phyloP scores from a whole-genome alignment of 805 yeast genomes.

The Metschnikowia lochheadii region DNA sequence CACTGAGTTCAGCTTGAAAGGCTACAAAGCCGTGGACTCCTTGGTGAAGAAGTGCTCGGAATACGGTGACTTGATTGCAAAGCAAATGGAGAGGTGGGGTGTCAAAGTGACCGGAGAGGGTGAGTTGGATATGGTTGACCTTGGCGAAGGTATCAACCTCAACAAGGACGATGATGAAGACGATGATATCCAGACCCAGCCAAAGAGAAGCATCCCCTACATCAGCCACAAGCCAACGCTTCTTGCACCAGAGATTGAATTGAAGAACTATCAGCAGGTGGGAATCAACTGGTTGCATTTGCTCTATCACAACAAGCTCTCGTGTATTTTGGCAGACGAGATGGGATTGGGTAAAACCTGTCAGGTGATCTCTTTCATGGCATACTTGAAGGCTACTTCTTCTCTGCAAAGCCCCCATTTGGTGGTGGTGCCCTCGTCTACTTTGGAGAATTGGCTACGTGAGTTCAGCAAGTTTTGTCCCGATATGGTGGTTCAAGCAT shows the following conservation, averaged over 20 bases:
- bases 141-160: slow-evolving; percentile 13
- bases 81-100: slow-evolving; percentile 84
- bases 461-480: slow-evolving; percentile 92
- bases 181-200: slow-evolving; percentile 28
- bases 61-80: slow-evolving; percentile 66
- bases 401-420: slow-evolving; percentile 71
- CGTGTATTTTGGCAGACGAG: slow-evolving; percentile 96
- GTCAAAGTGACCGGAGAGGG: slow-evolving; percentile 68
- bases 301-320: slow-evolving; percentile 70
- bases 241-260: slow-evolving; percentile 56
- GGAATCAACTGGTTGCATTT: slow-evolving; percentile 91
- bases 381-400: slow-evolving; percentile 71
- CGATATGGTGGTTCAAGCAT: slow-evolving; percentile 74
- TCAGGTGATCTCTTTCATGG: slow-evolving; percentile 89
- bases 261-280: slow-evolving; percentile 93
- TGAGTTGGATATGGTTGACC: slow-evolving; percentile 61
- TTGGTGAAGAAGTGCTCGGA: slow-evolving; percentile 77
- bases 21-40: slow-evolving; percentile 94
- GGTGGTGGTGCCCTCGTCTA: slow-evolving; percentile 93
- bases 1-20: slow-evolving; percentile 66
- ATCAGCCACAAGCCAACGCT: slow-evolving; percentile 70
- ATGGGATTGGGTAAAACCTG: slow-evolving; percentile 98
- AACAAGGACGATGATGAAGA: slow-evolving; percentile 26
- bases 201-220: slow-evolving; percentile 33
- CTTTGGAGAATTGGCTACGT: slow-evolving; percentile 95